These are phyloP conservation scores for Handroanthus guayacan DNA, from an alignment of 257 asterid genomes.

Conservation along the genomic window DNA sequence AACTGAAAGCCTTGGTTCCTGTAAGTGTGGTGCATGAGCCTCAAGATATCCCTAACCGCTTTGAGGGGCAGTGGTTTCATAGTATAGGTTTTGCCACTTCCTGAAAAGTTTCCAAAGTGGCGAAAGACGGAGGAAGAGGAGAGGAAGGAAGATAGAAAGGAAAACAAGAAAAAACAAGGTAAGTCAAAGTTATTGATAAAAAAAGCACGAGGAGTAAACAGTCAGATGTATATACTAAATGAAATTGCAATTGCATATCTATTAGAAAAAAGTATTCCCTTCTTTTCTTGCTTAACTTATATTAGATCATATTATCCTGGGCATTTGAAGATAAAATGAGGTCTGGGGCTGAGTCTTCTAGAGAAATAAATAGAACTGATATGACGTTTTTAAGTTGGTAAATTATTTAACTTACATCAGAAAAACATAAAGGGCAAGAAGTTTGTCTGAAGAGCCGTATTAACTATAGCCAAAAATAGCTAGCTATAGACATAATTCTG, in stretches of 20 bases:
- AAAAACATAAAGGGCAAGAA: not conserved
- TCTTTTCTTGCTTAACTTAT: not conserved
- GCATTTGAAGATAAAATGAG: too few species aligned
- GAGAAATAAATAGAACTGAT: too few species aligned
- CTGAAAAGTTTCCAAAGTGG: constrained; percentile 39
- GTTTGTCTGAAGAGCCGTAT: too few species aligned
- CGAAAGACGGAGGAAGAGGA: not conserved
- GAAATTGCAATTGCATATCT: not conserved
- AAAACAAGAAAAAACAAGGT: not conserved
- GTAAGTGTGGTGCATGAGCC: constrained; percentile 90
- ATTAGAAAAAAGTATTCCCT: not conserved
- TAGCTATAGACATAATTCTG: constrained; percentile 11
- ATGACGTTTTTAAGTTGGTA: not conserved
- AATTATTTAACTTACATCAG: not conserved
- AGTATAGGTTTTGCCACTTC: constrained; percentile 94
- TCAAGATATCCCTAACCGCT: constrained; percentile 84
- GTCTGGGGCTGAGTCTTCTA: too few species aligned
- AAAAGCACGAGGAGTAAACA: not conserved
- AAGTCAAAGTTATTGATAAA: not conserved
- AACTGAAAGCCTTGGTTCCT: constrained; percentile 88
- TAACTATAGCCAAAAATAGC: not conserved
- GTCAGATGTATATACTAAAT: not conserved
- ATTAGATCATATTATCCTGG: not conserved
- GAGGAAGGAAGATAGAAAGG: not conserved
- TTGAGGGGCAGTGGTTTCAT: constrained; percentile 94